Evolutionary conservation across 306 rosid species (phyloP), one percentile per base, ranked within the genome.

Genomic region (Lablab purpureus): DNA sequence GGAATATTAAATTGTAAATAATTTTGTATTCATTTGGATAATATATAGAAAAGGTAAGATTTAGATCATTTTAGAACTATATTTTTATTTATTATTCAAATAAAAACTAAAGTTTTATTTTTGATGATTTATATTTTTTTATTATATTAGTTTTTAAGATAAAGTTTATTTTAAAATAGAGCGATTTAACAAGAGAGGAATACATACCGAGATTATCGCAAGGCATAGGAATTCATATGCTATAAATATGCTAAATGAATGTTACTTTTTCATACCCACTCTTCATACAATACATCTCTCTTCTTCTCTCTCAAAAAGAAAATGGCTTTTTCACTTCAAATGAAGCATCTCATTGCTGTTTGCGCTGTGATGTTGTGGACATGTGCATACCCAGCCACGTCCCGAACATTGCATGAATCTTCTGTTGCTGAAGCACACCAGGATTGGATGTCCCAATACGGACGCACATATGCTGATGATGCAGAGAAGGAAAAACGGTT

Each of bases 401-500:
- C 84, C 52, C 80, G 76, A 73, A 23, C 69, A 2, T 19, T 78
- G 67, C 25, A 12, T 5, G 83, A 84, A 58, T 76, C 60, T 67
- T 63, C 82, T 17, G 66, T 77, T 82, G 36, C 46, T 4, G 49
- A 62, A 10, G 40, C 32, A 25, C 85, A 82, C 32, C 55, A 62
- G 52, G 69, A 72, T 45, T 84, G 91, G 91, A 77, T 52, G 79
- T 14, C 0, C 0, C 64, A 75, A 21, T 4, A 36, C 11, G 77
- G 41, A 14, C 85, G 77, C n/a, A 4, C 22, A 2, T 81, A 81
- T 22, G 27, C 27, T 7, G 27, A 71, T 14, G 67, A 46, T 2
- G 67, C 30, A 0, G 91, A 87, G 83, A 77, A 74, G 55, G 70
- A 76, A 56, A 81, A 37, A 62, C 86, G 89, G 4, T 74, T 83